A percentile compares a stretch with the other conserved stretches of the same genome.
These are phyloP conservation scores for Syzygium aromaticum DNA, from an alignment of 345 rosid genomes.

Conservation along the genomic window DNA sequence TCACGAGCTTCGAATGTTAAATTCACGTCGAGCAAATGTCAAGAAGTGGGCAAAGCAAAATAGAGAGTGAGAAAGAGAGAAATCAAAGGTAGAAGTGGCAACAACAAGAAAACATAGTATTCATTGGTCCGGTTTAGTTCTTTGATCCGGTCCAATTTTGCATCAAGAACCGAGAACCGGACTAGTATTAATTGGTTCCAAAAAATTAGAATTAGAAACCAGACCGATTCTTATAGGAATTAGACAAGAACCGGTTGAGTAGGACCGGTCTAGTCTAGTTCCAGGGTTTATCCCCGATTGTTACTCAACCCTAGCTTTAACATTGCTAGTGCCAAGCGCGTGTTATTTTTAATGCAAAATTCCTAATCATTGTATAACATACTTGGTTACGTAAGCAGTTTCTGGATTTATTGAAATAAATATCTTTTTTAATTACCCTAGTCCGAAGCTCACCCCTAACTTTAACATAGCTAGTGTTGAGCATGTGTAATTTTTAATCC, in stretches of 20 bases:
- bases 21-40: not conserved
- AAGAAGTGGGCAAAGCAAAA: not conserved
- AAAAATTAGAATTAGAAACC: no score
- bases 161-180: not conserved
- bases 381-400: not conserved
- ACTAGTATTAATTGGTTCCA: fast-evolving
- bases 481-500: no score
- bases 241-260: fast-evolving
- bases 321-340: fast-evolving
- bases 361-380: not conserved
- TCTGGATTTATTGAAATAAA: not conserved
- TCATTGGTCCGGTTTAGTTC: not conserved
- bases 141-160: not conserved
- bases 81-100: not conserved
- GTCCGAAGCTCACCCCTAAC: no score
- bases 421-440: no score
- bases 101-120: not conserved
- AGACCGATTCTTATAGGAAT: not conserved
- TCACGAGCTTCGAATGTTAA: not conserved
- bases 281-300: fast-evolving
- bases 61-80: not conserved
- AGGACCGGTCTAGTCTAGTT: not conserved
- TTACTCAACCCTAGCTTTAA: not conserved
- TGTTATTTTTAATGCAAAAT: not conserved
- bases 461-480: no score